Evolutionary conservation across 148 eudicot genomes (phyloP), one percentile per base, ranked within the genome.

Genomic region (Rhododendron molle): DNA sequence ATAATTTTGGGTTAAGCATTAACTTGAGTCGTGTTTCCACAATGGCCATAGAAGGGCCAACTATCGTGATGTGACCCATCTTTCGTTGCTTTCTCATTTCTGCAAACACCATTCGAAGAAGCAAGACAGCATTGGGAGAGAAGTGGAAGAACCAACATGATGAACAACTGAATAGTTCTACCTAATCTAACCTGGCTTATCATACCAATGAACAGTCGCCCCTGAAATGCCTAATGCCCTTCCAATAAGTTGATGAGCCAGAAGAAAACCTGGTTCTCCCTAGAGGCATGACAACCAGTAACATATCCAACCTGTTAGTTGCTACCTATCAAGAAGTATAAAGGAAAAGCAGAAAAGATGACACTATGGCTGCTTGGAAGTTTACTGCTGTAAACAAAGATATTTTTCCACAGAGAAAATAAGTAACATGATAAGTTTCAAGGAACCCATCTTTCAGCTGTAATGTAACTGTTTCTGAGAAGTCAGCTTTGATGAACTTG

Each of bases 31-130:
- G 91, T 62, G 92, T 83, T 87, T 96, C 96, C 80, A 95, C 93
- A 85, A 87, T 87, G 79, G 88, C 90, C 93, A 95, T 86, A 52
- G 98, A 96, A 54, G 92, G 89, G 86, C 99, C 99, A 78, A 93
- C 93, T 23, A 96, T 85, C 8, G 97, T 96, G 79, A 96, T 89
- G 89, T 96, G 99, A 50, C 99, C 99, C 96, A 96, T 95, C 89
- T 96, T 96, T 38, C 99, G 88, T 90, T 95, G 98, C 90, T 89
- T 95, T 86, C 97, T 87, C 91, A 96, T 96, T 87, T 92, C 99
- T 96, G 92, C 86, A 88, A 84, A 6, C 83, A 43, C 74, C 54
- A 85, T 83, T 21, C 40, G 49, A 76, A 83, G 81, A 76, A 82
- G 43, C 50, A 5, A 21, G 65, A 76, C 8, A 80, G 44, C 23